Evolutionary conservation across 768 basidiomycete species (phyloP).

Genomic region (Mycena latifolia): DNA sequence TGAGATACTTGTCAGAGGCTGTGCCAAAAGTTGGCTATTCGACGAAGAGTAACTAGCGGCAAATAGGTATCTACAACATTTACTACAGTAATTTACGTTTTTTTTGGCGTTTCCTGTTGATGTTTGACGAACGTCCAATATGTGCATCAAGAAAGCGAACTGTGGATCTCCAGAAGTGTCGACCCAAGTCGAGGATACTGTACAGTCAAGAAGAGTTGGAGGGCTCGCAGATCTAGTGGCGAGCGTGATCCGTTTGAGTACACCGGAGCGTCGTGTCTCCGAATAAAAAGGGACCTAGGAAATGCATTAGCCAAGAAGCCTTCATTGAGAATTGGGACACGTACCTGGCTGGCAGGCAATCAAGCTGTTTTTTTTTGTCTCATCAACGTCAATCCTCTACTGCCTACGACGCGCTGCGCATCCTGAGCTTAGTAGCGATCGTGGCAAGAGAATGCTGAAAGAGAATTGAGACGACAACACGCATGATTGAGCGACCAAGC

Average conservation of each 20-base stretch:
- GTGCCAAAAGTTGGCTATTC: conserved; percentile 2
- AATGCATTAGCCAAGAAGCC: not conserved
- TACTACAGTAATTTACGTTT: too few relatives aligned
- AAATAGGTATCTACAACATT: not conserved
- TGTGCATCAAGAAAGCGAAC: not conserved
- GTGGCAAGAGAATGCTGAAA: conserved; percentile 1
- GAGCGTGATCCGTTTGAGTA: not conserved
- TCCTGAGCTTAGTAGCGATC: not conserved
- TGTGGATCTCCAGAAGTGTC: not conserved
- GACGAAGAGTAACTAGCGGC: not conserved
- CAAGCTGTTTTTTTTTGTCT: not conserved
- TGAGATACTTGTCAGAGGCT: not conserved
- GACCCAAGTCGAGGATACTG: not conserved
- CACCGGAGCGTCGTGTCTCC: not conserved
- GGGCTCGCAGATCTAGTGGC: not conserved
- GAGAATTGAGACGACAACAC: not conserved
- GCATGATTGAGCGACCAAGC: not conserved
- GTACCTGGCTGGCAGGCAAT: not conserved
- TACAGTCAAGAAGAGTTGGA: conserved; percentile 1
- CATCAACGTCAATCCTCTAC: not conserved
- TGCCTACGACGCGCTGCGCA: not conserved
- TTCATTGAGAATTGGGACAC: not conserved
- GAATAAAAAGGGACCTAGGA: not conserved
- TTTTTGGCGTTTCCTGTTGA: not conserved
- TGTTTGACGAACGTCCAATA: not conserved